These are phyloP conservation scores for Pythium angustatum DNA, from an alignment of 352 stramenopile species.

Conservation along the genomic window DNA sequence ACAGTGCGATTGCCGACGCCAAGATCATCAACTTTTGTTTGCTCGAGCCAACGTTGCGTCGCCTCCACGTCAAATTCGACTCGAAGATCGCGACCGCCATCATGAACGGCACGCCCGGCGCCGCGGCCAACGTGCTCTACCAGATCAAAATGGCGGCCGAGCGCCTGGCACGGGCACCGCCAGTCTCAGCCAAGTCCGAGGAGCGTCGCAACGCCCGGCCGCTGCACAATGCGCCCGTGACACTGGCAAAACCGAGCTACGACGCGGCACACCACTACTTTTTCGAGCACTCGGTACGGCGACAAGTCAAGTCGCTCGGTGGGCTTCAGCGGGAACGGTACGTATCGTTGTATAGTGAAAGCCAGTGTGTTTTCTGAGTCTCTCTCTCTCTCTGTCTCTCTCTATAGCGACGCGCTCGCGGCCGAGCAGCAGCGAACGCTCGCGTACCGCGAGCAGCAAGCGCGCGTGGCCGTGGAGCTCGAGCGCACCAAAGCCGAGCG, in stretches of 20 bases:
- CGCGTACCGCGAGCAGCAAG: slow-evolving; percentile 34
- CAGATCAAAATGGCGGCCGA: slow-evolving; percentile 78
- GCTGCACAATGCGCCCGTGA: slow-evolving; percentile 61
- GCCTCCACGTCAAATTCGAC: slow-evolving; percentile 78
- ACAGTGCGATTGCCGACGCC: slow-evolving; percentile 66
- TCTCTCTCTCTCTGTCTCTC: too few relatives aligned
- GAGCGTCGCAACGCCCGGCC: slow-evolving; percentile 49
- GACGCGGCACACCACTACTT: slow-evolving; percentile 56
- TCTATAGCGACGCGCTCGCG: slow-evolving; percentile 42
- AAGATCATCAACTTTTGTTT: slow-evolving; percentile 91
- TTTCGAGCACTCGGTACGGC: slow-evolving; percentile 71
- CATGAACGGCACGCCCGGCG: slow-evolving; percentile 75
- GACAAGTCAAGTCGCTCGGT: slow-evolving; percentile 52
- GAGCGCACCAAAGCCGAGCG: slow-evolving; percentile 68
- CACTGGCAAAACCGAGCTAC: slow-evolving; percentile 58
- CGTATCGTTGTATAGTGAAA: background rate
- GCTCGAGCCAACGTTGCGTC: slow-evolving; percentile 73
- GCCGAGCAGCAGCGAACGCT: slow-evolving; percentile 34
- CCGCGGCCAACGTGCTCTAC: slow-evolving; percentile 77
- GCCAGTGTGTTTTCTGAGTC: too few relatives aligned
- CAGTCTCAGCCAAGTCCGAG: slow-evolving; percentile 53
- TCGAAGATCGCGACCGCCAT: slow-evolving; percentile 69
- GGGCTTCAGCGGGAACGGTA: slow-evolving; percentile 61
- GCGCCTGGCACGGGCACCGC: slow-evolving; percentile 44
- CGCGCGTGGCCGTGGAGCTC: slow-evolving; percentile 40